phyloP scores from a whole-genome alignment of 2,329 filamentous ascomycete genomes.

The Curvularia spicifera region DNA sequence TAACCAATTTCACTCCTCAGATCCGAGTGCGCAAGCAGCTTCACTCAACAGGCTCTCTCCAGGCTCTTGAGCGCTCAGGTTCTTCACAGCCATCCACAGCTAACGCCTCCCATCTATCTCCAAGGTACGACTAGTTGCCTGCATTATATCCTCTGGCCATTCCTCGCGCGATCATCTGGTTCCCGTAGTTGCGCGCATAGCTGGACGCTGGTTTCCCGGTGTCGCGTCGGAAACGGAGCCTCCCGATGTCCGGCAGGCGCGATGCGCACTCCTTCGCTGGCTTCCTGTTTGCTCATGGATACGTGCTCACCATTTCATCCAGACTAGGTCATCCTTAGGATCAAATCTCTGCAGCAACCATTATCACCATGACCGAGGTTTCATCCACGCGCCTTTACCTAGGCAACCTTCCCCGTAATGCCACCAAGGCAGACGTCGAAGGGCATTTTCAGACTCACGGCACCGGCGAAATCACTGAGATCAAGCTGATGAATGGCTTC shows the following conservation, averaged over 20 bases:
- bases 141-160: conserved; percentile 31
- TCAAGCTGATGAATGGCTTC: conserved; percentile 99
- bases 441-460: conserved; percentile 94
- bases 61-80: conserved; percentile 31
- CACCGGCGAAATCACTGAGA: conserved; percentile 95
- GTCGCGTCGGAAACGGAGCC: conserved; percentile 22
- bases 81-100: conserved; percentile 26
- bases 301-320: conserved; percentile 43
- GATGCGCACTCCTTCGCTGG: conserved; percentile 33
- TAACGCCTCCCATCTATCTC: conserved; percentile 25
- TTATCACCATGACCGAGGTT: conserved; percentile 74
- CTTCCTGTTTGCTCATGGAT: conserved; percentile 32
- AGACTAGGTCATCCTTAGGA: conserved; percentile 41
- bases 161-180: conserved; percentile 29
- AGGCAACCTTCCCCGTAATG: conserved; percentile 95
- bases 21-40: conserved; percentile 15
- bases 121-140: conserved; percentile 40
- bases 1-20: conserved; percentile 17
- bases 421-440: conserved; percentile 96
- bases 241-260: conserved; percentile 32
- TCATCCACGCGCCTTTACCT: conserved; percentile 95
- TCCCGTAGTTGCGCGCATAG: conserved; percentile 34
- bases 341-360: conserved; percentile 19
- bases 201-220: conserved; percentile 31
- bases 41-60: conserved; percentile 21